Percentiles rank a stretch among this genome's conserved stretches.
Evolutionary conservation across 2,329 filamentous ascomycete genomes (phyloP).

Genomic region (Aspergillus intermedius): DNA sequence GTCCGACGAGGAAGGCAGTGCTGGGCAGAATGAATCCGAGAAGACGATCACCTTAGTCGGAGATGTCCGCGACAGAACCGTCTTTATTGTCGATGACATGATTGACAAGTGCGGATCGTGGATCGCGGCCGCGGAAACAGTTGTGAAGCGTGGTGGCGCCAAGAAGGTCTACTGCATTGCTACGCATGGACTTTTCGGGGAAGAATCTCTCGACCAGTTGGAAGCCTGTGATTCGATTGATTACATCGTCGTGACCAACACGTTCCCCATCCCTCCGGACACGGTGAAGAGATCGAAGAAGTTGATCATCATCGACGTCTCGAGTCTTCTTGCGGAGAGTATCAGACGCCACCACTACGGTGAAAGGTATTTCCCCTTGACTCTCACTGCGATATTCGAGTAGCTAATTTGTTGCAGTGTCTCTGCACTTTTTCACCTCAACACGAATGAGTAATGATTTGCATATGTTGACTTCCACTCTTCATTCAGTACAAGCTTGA

Average conservation of each 20-base stretch:
- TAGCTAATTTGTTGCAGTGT: slow-evolving; percentile 33
- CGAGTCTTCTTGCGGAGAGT: slow-evolving; percentile 79
- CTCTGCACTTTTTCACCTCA: slow-evolving; percentile 58
- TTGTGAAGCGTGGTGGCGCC: slow-evolving; percentile 84
- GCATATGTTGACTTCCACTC: neutral
- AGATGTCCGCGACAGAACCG: slow-evolving; percentile 78
- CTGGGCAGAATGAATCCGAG: slow-evolving; percentile 62
- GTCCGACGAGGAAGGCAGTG: slow-evolving; percentile 70
- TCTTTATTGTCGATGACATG: slow-evolving; percentile 97
- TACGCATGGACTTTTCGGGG: slow-evolving; percentile 90
- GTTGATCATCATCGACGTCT: slow-evolving; percentile 82
- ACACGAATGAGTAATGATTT: slow-evolving; percentile 21
- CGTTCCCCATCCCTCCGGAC: slow-evolving; percentile 79
- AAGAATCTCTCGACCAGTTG: slow-evolving; percentile 81
- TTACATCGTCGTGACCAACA: slow-evolving; percentile 91
- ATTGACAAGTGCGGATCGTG: slow-evolving; percentile 95
- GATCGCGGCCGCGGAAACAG: slow-evolving; percentile 95
- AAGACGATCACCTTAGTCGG: slow-evolving; percentile 97
- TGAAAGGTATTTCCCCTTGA: slow-evolving; percentile 62
- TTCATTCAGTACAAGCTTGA: neutral
- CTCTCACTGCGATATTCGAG: slow-evolving; percentile 28
- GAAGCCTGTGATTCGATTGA: slow-evolving; percentile 91
- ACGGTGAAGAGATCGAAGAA: slow-evolving; percentile 68
- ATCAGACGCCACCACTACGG: slow-evolving; percentile 96
- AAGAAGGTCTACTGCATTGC: slow-evolving; percentile 97